Percentiles rank a stretch among this genome's conserved stretches.
Conservation (phyloP, 1,139 yeast species). For the Pichia sp. region DNA sequence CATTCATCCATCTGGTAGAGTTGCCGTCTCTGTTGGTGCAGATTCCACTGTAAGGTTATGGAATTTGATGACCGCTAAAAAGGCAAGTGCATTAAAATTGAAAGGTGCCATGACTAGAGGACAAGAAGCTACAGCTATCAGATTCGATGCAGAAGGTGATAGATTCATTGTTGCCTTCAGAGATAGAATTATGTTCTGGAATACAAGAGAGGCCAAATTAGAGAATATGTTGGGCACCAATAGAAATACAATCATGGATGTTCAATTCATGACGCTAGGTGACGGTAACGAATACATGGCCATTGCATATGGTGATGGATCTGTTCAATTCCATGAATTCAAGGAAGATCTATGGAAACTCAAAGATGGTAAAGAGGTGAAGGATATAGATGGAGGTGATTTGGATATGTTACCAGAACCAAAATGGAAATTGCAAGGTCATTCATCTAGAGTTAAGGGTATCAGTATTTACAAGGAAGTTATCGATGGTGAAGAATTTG, state of each 20-base stretch:
- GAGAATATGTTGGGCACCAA: constrained; percentile 33
- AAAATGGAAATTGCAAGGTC: constrained; percentile 62
- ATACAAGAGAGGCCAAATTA: constrained; percentile 57
- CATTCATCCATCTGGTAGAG: constrained; percentile 88
- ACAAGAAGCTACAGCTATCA: constrained; percentile 58
- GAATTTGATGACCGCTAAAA: constrained; percentile 97
- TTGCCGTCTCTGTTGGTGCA: constrained; percentile 82
- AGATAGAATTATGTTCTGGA: constrained; percentile 58
- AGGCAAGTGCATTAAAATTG: constrained; percentile 78
- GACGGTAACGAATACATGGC: constrained; percentile 50
- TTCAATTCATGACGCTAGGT: constrained; percentile 42
- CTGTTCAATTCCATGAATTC: constrained; percentile 51
- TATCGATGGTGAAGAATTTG: constrained; percentile 8
- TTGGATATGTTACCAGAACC: constrained; percentile 32
- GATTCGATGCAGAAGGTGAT: constrained; percentile 58
- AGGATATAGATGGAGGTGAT: constrained; percentile 11
- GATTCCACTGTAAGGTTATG: constrained; percentile 82
- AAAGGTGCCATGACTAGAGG: constrained; percentile 60
- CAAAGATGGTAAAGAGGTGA: constrained; percentile 1
- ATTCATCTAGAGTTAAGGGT: constrained; percentile 79
- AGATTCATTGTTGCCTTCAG: constrained; percentile 70
- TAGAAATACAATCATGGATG: constrained; percentile 54
- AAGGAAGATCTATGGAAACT: constrained; percentile 27
- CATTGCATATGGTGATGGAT: constrained; percentile 68
- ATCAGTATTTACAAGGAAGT: constrained; percentile 45